Evolutionary conservation across 2,329 filamentous ascomycete species (phyloP), one percentile per base, ranked within the genome.

Genomic region (Aphanocladium album): DNA sequence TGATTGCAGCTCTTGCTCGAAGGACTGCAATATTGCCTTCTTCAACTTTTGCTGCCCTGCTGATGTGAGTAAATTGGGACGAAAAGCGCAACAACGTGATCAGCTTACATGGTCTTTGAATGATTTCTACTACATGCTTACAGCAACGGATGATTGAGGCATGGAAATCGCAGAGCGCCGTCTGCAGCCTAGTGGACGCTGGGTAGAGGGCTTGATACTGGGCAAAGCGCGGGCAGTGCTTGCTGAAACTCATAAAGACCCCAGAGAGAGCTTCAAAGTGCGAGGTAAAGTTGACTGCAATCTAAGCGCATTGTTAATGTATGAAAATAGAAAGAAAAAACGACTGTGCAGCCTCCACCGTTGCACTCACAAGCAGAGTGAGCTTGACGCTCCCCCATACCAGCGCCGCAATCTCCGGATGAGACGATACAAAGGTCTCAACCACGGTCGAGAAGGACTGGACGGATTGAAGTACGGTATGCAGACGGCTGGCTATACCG

Each of bases 351-450:
- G 9, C 30, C 30, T 5, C 5, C 30, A 30, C 9, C 14, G n/a
- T 19, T 23, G 60, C 9, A 64, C 67, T 61, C 62, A 74, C 72
- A 55, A 72, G 67, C 49, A 79, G 68, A 16, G 77, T 72, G n/a
- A 79, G 62, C 61, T 74, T 75, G 3, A 79, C 66, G 46, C 72
- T 76, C 1, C 77, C 77, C 78, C 76, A 80, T 21, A 79, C 69
- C 2, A 78, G 65, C 4, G 73, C 74, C 7, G 77, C 72, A 25
- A 76, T 72, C 23, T 68, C 64, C 1, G 71, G 71, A 57, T 76
- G 63, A 0, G 74, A 71, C 1, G 73, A 74, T 25, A 74, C 70
- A n/a, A 73, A 73, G 1, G 71, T 75, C 19, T 73, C 71, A 2
- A 77, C 58, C 16, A 77, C 57, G 17, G 65, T 50, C 6, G 72